These are phyloP conservation scores for Colletotrichum gloeosporioides DNA, from an alignment of 2,329 filamentous ascomycete species.

Conservation along the genomic window DNA sequence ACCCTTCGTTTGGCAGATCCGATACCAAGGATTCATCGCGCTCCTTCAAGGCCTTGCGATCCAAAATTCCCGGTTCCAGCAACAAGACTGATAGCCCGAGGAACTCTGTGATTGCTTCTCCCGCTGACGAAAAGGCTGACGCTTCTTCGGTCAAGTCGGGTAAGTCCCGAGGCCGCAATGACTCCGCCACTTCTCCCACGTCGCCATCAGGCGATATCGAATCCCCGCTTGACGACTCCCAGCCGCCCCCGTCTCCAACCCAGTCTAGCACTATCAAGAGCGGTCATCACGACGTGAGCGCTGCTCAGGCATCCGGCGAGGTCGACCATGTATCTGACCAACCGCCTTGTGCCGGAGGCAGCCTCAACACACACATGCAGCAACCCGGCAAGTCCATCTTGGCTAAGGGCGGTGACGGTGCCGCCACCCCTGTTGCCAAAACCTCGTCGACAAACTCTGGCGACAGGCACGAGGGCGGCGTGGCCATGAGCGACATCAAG, in stretches of 20 bases:
- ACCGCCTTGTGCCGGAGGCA: constrained; percentile 72
- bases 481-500: constrained; percentile 91
- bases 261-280: constrained; percentile 74
- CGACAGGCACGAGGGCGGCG: constrained; percentile 56
- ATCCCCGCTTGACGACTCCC: constrained; percentile 54
- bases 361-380: constrained; percentile 63
- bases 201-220: constrained; percentile 41
- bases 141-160: constrained; percentile 76
- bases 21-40: constrained; percentile 93
- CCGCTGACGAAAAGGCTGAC: constrained; percentile 76
- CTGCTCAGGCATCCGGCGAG: constrained; percentile 85
- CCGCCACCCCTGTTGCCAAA: constrained; percentile 68
- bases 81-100: constrained; percentile 81
- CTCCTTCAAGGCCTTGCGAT: constrained; percentile 83
- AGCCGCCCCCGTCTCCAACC: constrained; percentile 85
- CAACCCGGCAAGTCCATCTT: constrained; percentile 89
- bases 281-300: constrained; percentile 76
- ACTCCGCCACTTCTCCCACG: constrained; percentile 46
- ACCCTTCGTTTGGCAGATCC: constrained; percentile 89
- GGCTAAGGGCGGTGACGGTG: constrained; percentile 74
- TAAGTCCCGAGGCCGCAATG: constrained; percentile 57
- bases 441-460: constrained; percentile 21
- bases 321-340: constrained; percentile 94
- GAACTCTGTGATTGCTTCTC: constrained; percentile 71
- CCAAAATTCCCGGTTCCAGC: constrained; percentile 81